A percentile compares a stretch with the other conserved stretches of the same genome.
Conservation (phyloP, 2,329 filamentous ascomycete species). For the Diaporthe caulivora region DNA sequence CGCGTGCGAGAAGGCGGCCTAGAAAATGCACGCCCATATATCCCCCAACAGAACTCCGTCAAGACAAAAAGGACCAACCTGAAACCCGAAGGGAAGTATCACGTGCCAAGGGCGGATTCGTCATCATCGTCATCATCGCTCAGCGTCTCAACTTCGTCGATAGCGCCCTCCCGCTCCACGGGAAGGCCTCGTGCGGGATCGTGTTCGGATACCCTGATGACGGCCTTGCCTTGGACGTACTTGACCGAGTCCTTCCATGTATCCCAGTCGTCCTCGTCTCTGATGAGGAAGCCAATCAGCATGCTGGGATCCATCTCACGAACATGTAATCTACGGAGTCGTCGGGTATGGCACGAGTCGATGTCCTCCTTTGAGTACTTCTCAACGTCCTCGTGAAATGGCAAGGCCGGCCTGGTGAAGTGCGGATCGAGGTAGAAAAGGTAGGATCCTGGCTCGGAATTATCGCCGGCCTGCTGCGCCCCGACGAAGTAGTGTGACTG, state of each 20-base stretch:
- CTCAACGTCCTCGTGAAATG: slow-evolving; percentile 68
- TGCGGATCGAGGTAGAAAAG: slow-evolving; percentile 98
- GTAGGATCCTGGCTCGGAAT: slow-evolving; percentile 67
- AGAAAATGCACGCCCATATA: neutral
- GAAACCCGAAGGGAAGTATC: slow-evolving; percentile 8
- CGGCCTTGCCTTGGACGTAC: slow-evolving; percentile 82
- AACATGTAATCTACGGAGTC: slow-evolving; percentile 84
- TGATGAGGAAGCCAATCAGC: slow-evolving; percentile 93
- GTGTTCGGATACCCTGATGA: slow-evolving; percentile 84
- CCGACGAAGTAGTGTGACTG: slow-evolving; percentile 79
- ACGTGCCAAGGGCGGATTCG: slow-evolving; percentile 44
- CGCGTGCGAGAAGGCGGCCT: slow-evolving; percentile 2
- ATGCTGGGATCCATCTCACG: slow-evolving; percentile 98
- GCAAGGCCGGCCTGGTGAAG: slow-evolving; percentile 81
- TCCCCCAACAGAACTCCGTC: slow-evolving; percentile 10
- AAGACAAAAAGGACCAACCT: slow-evolving; percentile 5
- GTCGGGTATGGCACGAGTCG: slow-evolving; percentile 86
- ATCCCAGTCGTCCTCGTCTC: slow-evolving; percentile 84
- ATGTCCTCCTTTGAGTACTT: slow-evolving; percentile 80
- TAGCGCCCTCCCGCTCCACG: slow-evolving; percentile 75
- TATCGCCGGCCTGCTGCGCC: slow-evolving; percentile 52
- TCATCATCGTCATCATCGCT: slow-evolving; percentile 74
- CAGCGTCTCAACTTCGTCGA: slow-evolving; percentile 91
- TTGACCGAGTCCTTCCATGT: slow-evolving; percentile 84
- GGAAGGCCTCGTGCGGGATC: slow-evolving; percentile 70